These are phyloP conservation scores for Aspergillus coremiiformis DNA, from an alignment of 495 filamentous ascomycete genomes.

Conservation along the genomic window DNA sequence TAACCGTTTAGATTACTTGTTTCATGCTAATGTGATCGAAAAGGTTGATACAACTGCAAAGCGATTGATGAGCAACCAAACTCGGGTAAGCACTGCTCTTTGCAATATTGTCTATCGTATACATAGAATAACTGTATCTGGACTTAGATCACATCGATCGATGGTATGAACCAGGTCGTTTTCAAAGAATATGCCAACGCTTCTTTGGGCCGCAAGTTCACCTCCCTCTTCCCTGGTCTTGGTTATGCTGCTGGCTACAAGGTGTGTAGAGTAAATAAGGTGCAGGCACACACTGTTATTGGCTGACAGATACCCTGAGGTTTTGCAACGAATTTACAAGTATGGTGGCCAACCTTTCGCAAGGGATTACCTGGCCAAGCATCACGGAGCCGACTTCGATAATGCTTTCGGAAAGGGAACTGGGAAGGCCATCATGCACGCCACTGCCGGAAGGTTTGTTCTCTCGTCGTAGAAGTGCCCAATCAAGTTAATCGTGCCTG, in stretches of 20 bases:
- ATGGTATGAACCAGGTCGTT: conserved; percentile 76
- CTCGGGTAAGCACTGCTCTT: conserved; percentile 43
- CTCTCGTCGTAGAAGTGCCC: not conserved
- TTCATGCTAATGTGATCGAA: conserved; percentile 17
- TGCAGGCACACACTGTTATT: not conserved
- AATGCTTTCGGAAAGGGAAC: conserved; percentile 87
- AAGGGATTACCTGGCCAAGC: conserved; percentile 76
- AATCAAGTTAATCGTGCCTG: conserved; percentile 4
- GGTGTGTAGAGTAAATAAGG: conserved; percentile 38
- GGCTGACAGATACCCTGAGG: conserved; percentile 32
- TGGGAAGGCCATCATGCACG: conserved; percentile 97
- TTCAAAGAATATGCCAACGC: conserved; percentile 85
- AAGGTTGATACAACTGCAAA: conserved; percentile 98
- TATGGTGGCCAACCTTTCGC: conserved; percentile 97
- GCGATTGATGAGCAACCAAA: conserved; percentile 97
- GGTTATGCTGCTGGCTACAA: conserved; percentile 98
- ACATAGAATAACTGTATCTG: not conserved
- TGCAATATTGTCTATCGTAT: not conserved
- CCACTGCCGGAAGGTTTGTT: conserved; percentile 79
- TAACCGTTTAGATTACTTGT: not conserved
- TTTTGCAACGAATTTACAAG: conserved; percentile 96
- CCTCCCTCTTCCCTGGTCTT: conserved; percentile 92
- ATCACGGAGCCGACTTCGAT: conserved; percentile 81
- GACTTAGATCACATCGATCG: conserved; percentile 48
- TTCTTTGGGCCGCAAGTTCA: conserved; percentile 65